Evolutionary conservation across 345 rosid genomes (phyloP), one percentile per base, ranked within the genome.

Genomic region (Noccaea bulbosa): DNA sequence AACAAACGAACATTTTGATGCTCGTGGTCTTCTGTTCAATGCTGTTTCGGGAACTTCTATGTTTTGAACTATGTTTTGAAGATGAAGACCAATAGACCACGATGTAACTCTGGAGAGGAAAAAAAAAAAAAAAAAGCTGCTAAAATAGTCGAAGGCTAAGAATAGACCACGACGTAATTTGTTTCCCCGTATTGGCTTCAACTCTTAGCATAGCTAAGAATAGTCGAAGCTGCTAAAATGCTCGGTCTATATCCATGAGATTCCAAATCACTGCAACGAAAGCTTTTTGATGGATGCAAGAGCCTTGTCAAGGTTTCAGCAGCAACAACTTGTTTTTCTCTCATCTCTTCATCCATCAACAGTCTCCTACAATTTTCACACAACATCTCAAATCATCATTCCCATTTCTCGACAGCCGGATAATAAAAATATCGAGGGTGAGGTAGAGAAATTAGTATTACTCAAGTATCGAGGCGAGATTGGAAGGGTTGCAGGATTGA

Each of bases 1-100:
- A 15, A 85, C 92, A 24, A 71, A 77, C 35, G 38, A 75, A 39
- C 79, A 43, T 46, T 82, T 57, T 44, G 92, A 91, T 75, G 67
- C 75, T 47, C 86, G 96, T 2, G 77, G 90, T 30, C 76, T 81
- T 61, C 71, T 73, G 45, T 92, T 65, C 73, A 84, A 82, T 72
- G 79, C 81, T 2, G 35, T 61, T 12, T 87, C 96, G 0, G 97
- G 98, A 64, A 92, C 98, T 32, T 89, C 96, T 7, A 92, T 89
- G 98, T n/a, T n/a, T n/a, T n/a, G n/a, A n/a, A n/a, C n/a, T n/a
- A n/a, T n/a, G n/a, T n/a, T n/a, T n/a, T n/a, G n/a, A n/a, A n/a
- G n/a, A n/a, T n/a, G n/a, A n/a, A n/a, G n/a, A n/a, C n/a, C n/a
- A n/a, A n/a, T n/a, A n/a, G n/a, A n/a, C n/a, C n/a, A n/a, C n/a